These are phyloP conservation scores for Arthrobotrys entomopaga DNA, from an alignment of 2,329 filamentous ascomycete genomes.

Conservation along the genomic window DNA sequence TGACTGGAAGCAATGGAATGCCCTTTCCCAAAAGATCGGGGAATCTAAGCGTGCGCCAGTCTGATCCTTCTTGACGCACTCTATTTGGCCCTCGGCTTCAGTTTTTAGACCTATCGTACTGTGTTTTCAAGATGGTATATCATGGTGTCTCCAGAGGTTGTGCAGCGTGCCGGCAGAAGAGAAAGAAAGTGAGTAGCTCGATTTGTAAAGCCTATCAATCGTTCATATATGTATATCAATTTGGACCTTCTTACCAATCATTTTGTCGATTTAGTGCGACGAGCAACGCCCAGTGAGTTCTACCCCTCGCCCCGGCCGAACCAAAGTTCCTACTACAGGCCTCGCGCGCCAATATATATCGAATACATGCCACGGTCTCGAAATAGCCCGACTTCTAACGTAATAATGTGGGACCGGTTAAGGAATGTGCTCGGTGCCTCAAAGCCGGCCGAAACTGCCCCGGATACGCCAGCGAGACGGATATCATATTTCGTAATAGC, in stretches of 20 bases:
- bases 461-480: slow-evolving; percentile 13
- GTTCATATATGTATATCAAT: neutral
- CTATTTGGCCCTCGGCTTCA: no score
- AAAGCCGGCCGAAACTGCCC: slow-evolving; percentile 11
- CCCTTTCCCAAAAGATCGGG: no score
- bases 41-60: no score
- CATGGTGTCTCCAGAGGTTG: slow-evolving; percentile 20
- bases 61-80: no score
- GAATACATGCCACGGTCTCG: neutral
- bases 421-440: slow-evolving; percentile 16
- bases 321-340: no score
- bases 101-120: neutral
- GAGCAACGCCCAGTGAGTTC: slow-evolving; percentile 12
- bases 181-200: slow-evolving; percentile 12
- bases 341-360: no score
- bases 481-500: slow-evolving; percentile 25
- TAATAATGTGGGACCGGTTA: neutral
- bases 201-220: neutral
- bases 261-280: slow-evolving; percentile 5
- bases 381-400: neutral
- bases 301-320: no score
- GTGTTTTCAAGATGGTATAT: slow-evolving; percentile 1
- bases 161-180: slow-evolving; percentile 6
- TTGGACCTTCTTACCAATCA: neutral
- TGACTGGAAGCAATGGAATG: no score